Evolutionary conservation across 2,329 filamentous ascomycete species (phyloP), one percentile per base, ranked within the genome.

Genomic region (Paramyrothecium roridum): DNA sequence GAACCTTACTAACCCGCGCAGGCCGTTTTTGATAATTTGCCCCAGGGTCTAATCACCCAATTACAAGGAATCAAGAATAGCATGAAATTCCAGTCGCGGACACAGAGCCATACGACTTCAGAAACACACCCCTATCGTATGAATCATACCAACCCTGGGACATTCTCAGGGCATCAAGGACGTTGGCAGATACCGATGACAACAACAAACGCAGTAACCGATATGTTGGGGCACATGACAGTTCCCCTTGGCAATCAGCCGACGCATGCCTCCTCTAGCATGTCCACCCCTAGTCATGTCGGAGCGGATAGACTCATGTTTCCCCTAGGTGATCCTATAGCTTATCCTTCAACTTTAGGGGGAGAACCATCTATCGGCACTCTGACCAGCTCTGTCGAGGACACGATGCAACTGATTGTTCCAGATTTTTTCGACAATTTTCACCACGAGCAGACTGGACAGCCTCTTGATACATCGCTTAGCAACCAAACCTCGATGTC

Each of bases 391-490:
- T n/a, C 30, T 37, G 17, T 12, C 30, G 33, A 40, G 8, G 49
- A 51, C 33, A 51, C 49, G 19, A 51, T 51, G 49, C 49, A 51
- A 10, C 49, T 51, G 16, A 19, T 51, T 11, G 49, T 51, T 11
- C 49, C 49, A 8, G 49, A 51, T 20, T 37, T 51, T 19, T 51
- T 51, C 19, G 49, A 30, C 17, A 17, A 51, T 30, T 10, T 30
- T 30, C 10, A 30, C 26, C 49, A 21, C 37, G n/a, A 30, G 10
- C 48, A 23, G 21, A 4, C 21, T 30, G 13, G 10, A 10, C 48
- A 50, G 3, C 17, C 17, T 3, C n/a, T 33, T 19, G 22, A 50
- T 33, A 2, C 2, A 19, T 8, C 48, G 6, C 12, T 17, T 8
- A 13, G 13, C 4, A 13, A 19, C 37, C 37, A 43, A 17, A 19